Evolutionary conservation across 2,329 filamentous ascomycete genomes (phyloP), one percentile per base, ranked within the genome.

Genomic region (Cordyceps tenuipes): DNA sequence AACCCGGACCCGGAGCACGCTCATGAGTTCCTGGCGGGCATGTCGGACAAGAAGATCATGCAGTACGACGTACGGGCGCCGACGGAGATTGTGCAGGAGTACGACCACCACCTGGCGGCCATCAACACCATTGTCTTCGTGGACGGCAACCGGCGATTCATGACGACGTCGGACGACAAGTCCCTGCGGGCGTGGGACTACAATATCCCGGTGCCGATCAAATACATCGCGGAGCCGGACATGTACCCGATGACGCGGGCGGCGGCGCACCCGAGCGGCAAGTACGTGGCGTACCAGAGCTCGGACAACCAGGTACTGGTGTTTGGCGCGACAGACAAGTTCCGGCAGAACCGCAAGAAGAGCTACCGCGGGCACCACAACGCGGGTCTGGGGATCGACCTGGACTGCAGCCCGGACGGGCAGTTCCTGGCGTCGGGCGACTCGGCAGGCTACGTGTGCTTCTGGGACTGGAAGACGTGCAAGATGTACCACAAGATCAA

Each of bases 401-500:
- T 99, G 55, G 86, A 88, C 57, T 88, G 95, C 70, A 91, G 86
- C 68, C 90, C 92, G 0, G 94, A 97, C 71, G 94, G 94, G 0
- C 91, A 96, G 70, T 96, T 97, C 72, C 79, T 99, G 59, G 88
- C 86, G 21, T 89, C 84, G 19, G 94, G 94, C 63, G 94, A 99
- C 73, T 90, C 85, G 56, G 91, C 84, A 17, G 94, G 95, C 41
- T 97, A 84, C 68, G 85, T 96, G 52, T 96, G 90, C 75, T 97
- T 97, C 76, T 99, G 92, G 91, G 94, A 97, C 75, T 99, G 92
- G 90, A 99, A 99, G 83, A 97, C 91, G 44, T 96, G 93, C 73
- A 97, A 97, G 77, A 93, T 99, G 91, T 96, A 91, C 75, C 91
- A 96, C 76, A 97, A 97, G 81, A 85, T 99, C 65, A 84, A 89